Base-by-base conservation (phyloP, 805 yeast genomes). In the Wickerhamiella alocasiicola region DNA sequence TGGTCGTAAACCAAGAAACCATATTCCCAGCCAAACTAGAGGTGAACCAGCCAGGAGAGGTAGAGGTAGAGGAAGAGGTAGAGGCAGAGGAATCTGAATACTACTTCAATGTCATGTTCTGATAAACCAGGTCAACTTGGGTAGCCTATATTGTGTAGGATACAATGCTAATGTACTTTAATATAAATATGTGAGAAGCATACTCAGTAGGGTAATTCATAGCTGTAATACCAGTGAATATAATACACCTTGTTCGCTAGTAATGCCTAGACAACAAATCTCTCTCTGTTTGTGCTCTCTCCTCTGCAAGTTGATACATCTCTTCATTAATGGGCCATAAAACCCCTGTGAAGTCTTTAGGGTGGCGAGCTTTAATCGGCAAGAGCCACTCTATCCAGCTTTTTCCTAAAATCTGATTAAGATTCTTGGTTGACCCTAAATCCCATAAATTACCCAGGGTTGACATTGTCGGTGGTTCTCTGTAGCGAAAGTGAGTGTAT, bases 351-450 rank as follows among this genome's bases (percentile, higher is more conserved):
- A 73, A 56, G 60, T 70, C 60, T 16, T n/a, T 27, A 64, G 55
- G 44, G 57, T 58, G 40, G 29, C 48, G 41, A 23, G 39, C 28
- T 28, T 56, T 39, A 9, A 70, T 46, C 0, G 97, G 97, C 1
- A 85, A 54, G 6, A 78, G 36, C 95, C 95, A 85, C 45, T 76
- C 75, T 6, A 46, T 35, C 71, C 75, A 68, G 1, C 62, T 56
- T 2, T 56, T 45, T 0, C 98, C 98, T 93, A 88, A 79, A 1
- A 82, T 71, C 5, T 69, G 63, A 15, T 54, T 46, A 81, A 85
- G 77, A 56, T 91, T 91, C 5, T 57, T 55, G 24, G 34, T 52
- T 35, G 52, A 47, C 0, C 96, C 95, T 28, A 88, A 54, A 58
- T 87, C 83, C 59, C 76, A 91, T 3, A 83, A 64, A 57, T 88